Base-by-base conservation (phyloP, 176 grass and related monocot genomes). In the Zoysia japonica region DNA sequence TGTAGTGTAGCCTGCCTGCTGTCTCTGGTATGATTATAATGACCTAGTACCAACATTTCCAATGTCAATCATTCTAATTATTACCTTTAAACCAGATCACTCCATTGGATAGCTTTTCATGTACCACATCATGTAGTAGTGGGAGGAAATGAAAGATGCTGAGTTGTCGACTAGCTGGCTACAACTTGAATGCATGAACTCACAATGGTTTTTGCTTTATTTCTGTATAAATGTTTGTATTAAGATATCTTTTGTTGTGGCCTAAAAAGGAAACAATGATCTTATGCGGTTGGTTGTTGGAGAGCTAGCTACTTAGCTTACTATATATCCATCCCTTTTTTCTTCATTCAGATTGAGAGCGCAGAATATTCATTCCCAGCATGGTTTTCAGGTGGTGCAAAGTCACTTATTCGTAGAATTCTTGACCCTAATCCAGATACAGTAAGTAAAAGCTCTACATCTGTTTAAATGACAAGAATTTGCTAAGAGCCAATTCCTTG, bases 371-470 rank as follows among this genome's bases (percentile, higher is more conserved):
- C 88, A 59, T 98, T 85, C 61, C 96, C 96, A 72, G 59, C 75
- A 69, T 92, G 92, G 90, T 94, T 94, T 93, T 87, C 92, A 54
- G 75, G 63, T 42, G 84, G 92, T 70, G 90, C 90, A 44, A 92
- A 91, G 82, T 92, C 88, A 82, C 81, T 98, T 52, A 91, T 98
- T 74, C 72, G 71, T 74, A 90, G 75, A 85, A 98, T 98, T 89
- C 86, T 98, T 54, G 90, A 98, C 77, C 90, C 92, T 44, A 94
- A 91, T 76, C 92, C 96, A 85, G 92, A 94, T 45, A 89, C 86
- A 84, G 96, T 98, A 91, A 98, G 91, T 87, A 66, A 72, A 70
- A 81, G 28, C 46, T 82, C 46, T 39, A 72, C 55, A 54, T 57
- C 60, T 40, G 52, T 91, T 65, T 81, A 69, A 45, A 20, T 72